Evolutionary conservation across 129 eudicot genomes (phyloP), one percentile per base, ranked within the genome.

Genomic region (Flaveria sonorensis): DNA sequence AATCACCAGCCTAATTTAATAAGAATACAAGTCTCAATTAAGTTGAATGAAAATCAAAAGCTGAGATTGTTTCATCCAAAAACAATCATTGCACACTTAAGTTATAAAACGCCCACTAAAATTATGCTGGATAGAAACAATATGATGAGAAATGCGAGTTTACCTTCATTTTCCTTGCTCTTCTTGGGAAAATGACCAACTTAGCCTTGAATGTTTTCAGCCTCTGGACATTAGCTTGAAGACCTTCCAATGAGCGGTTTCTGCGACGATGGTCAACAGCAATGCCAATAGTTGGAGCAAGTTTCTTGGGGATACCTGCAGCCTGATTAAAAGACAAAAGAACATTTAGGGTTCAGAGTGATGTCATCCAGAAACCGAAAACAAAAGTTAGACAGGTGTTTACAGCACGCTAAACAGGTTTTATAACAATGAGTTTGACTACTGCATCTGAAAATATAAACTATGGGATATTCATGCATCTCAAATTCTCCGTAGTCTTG

Each of bases 151-250:
- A 73, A 36, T 13, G 10, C 2, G 53, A 10, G 2, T 36, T 52
- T 77, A 92, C 97, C 97, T 92, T 92, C 26, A 81, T 70, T 48
- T 87, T 89, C 80, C 89, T 83, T 20, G 91, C 84, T 16, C 91
- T 86, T 46, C 92, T 84, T 73, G 97, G 96, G 89, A 92, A 92
- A 74, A 92, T 82, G 28, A 92, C 97, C 73, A 92, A 74, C 46
- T 89, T 92, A 71, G 96, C 96, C 84, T 89, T 92, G 88, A 85
- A 92, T 11, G 92, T 89, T 79, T 92, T 92, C 46, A 92, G 81
- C 87, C 97, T 84, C 81, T 89, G 96, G 30, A 85, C 92, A 82
- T 89, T 92, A n/a, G 91, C 68, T 73, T 92, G 97, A 6, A 92
- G 83, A 16, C 92, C 89, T 60, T 92, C 97, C 86, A 89, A 70